Percentiles rank a stretch among this genome's conserved stretches.
Conservation (phyloP, 495 filamentous ascomycete species). For the Penicillium daleae region DNA sequence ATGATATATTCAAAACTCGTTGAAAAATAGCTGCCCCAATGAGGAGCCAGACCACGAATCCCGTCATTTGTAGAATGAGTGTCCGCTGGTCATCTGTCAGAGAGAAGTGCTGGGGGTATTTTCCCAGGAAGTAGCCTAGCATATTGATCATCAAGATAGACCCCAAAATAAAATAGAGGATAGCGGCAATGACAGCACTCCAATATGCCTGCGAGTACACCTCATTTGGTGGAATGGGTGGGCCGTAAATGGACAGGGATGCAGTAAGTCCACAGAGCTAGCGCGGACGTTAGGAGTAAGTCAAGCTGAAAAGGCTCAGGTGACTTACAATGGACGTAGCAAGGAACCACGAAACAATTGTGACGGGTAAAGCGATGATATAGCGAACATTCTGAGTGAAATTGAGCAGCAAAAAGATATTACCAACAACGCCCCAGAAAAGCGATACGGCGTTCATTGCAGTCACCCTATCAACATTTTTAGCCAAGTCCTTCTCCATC, state of each 20-base stretch:
- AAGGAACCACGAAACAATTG: slow-evolving; percentile 70
- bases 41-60: slow-evolving; percentile 64
- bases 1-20: slow-evolving; percentile 48
- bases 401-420: slow-evolving; percentile 76
- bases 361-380: slow-evolving; percentile 70
- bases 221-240: slow-evolving; percentile 59
- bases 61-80: slow-evolving; percentile 66
- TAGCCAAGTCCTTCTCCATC: neutral
- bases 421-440: slow-evolving; percentile 67
- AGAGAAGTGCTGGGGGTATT: slow-evolving; percentile 76
- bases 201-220: slow-evolving; percentile 77
- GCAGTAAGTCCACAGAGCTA: slow-evolving; percentile 64
- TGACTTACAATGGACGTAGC: slow-evolving; percentile 65
- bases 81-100: slow-evolving; percentile 74
- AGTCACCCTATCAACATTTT: slow-evolving; percentile 38
- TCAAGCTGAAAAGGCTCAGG: neutral
- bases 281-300: slow-evolving; percentile 4
- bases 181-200: slow-evolving; percentile 72
- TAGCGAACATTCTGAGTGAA: slow-evolving; percentile 83
- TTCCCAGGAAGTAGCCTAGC: slow-evolving; percentile 74
- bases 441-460: slow-evolving; percentile 69
- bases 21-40: slow-evolving; percentile 64
- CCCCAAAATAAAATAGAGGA: slow-evolving; percentile 66
- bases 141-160: slow-evolving; percentile 75
- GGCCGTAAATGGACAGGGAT: slow-evolving; percentile 62